A percentile compares a stretch with the other conserved stretches of the same genome.
Evolutionary conservation across 441 rosid species (phyloP).

Genomic region (Syzygium syzygioides): DNA sequence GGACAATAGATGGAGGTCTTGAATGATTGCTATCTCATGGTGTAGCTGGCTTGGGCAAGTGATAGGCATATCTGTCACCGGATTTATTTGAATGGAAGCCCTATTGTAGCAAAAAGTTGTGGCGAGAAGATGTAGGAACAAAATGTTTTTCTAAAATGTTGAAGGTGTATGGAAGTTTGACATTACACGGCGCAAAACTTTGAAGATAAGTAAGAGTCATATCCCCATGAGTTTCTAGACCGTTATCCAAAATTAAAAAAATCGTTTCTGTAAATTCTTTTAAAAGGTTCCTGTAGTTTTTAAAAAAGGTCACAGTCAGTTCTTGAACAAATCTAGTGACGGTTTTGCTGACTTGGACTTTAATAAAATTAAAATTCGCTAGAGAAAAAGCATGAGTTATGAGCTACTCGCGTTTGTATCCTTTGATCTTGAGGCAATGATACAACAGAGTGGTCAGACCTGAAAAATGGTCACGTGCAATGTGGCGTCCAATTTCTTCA

Average conservation of each 20-base stretch:
- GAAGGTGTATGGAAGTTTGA: background rate
- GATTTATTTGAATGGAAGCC: background rate
- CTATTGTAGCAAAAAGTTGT: background rate
- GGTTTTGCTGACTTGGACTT: background rate
- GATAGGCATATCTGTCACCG: background rate
- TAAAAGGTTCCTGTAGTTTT: background rate
- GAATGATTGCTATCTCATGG: background rate
- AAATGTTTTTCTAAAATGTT: background rate
- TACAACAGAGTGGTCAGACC: fast-evolving
- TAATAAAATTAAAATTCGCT: background rate
- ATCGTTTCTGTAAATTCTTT: background rate
- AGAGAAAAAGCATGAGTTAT: background rate
- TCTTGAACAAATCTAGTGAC: background rate
- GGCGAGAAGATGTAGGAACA: background rate
- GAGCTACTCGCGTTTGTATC: background rate
- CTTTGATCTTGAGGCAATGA: background rate
- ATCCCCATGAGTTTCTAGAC: background rate
- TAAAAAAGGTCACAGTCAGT: background rate
- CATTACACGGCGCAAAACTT: background rate
- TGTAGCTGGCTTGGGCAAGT: background rate
- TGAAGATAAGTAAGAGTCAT: background rate
- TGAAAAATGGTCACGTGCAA: background rate
- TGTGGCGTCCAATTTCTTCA: background rate
- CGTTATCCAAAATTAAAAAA: background rate
- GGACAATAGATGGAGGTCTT: background rate